Evolutionary conservation across 805 yeast species (phyloP).

Genomic region (Metschnikowia vanudenii): DNA sequence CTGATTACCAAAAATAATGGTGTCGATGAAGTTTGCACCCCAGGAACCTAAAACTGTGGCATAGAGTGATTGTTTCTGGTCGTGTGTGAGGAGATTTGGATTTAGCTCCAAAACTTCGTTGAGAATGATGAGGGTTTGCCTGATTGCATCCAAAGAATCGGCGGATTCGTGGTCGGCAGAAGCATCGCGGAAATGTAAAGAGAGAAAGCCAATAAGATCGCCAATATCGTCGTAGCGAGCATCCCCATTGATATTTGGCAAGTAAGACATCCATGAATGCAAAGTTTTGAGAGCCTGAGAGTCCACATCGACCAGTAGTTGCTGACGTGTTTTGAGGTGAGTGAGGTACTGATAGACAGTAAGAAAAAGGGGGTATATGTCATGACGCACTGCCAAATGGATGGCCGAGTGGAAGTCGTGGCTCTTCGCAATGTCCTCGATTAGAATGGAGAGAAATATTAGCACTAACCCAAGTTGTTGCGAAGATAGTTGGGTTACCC

Average conservation of each 20-base stretch:
- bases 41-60: conserved; percentile 44
- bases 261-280: conserved; percentile 38
- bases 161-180: neutral
- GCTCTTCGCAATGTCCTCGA: conserved; percentile 49
- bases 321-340: conserved; percentile 4
- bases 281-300: conserved; percentile 27
- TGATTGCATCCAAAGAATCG: conserved; percentile 24
- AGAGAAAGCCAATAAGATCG: conserved; percentile 19
- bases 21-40: conserved; percentile 41
- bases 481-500: conserved; percentile 2
- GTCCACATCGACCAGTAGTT: conserved; percentile 13
- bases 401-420: conserved; percentile 26
- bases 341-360: conserved; percentile 21
- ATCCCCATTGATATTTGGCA: conserved; percentile 33
- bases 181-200: conserved; percentile 14
- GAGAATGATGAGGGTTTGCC: conserved; percentile 24
- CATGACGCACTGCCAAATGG: conserved; percentile 38
- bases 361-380: conserved; percentile 29
- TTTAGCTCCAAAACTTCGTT: conserved; percentile 48
- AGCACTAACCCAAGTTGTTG: conserved; percentile 16
- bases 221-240: conserved; percentile 26
- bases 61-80: conserved; percentile 28
- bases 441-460: conserved; percentile 44
- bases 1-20: conserved; percentile 28
- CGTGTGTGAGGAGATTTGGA: conserved; percentile 38